Evolutionary conservation across 2,329 filamentous ascomycete species (phyloP).

Genomic region (Diaporthe sp.): DNA sequence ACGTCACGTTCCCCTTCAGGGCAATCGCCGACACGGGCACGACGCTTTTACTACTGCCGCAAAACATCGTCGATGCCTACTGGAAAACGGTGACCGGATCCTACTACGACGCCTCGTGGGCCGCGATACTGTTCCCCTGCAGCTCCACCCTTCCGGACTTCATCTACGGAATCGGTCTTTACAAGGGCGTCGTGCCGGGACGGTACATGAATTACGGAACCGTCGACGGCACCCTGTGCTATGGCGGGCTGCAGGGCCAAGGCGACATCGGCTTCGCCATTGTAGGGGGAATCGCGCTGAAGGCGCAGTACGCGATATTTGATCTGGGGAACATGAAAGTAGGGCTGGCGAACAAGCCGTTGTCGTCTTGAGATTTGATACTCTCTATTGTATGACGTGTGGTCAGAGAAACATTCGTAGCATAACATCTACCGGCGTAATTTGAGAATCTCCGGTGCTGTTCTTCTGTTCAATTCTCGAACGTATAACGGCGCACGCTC

Average conservation of each 20-base stretch:
- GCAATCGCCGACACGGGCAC: slow-evolving; percentile 59
- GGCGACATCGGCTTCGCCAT: slow-evolving; percentile 46
- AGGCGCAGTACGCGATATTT: slow-evolving; percentile 52
- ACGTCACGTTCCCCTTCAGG: slow-evolving; percentile 48
- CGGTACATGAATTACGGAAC: slow-evolving; percentile 54
- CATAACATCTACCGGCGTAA: not conserved
- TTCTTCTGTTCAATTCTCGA: not conserved
- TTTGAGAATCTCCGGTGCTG: not conserved
- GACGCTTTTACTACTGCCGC: slow-evolving; percentile 55
- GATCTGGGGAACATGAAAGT: slow-evolving; percentile 53
- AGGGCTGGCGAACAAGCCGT: slow-evolving; percentile 55
- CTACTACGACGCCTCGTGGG: slow-evolving; percentile 50
- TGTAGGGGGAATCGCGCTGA: slow-evolving; percentile 49
- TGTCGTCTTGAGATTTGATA: not conserved
- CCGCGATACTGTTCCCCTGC: slow-evolving; percentile 56
- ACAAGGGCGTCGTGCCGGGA: slow-evolving; percentile 52
- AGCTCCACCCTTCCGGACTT: slow-evolving; percentile 51
- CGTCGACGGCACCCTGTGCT: slow-evolving; percentile 47
- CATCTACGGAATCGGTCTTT: slow-evolving; percentile 51
- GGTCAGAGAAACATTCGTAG: too few relatives aligned
- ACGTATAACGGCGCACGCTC: not conserved
- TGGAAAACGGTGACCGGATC: slow-evolving; percentile 54
- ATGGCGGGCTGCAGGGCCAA: slow-evolving; percentile 51
- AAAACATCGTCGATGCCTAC: slow-evolving; percentile 55
- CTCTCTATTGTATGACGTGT: not conserved